Evolutionary conservation across 116 monocot species (phyloP), one percentile per base, ranked within the genome.

Genomic region (Trichopus zeylanicus): DNA sequence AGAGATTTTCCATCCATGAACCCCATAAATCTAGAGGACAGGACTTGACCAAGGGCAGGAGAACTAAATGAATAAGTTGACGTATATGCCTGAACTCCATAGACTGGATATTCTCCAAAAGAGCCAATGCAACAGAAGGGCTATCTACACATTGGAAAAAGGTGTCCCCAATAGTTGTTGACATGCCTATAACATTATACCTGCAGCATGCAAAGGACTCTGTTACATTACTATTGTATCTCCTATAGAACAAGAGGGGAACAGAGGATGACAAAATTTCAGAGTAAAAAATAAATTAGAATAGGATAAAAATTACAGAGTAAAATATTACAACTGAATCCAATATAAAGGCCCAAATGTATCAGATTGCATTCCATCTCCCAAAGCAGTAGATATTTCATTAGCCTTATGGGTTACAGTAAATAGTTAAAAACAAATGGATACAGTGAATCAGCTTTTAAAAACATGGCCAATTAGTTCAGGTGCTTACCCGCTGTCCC

Each of bases 61-160:
- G 27, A 21, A 78, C 77, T 46, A 70, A 70, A 38, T 91, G 98
- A 55, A 98, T 77, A 53, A 98, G 77, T 71, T 80, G 88, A 26
- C 88, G 87, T 21, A 91, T 57, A 68, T 98, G 98, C 51, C 98
- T 74, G 51, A 82, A 98, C 31, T 91, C 98, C 98, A 98, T 98
- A 30, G 77, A 73, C 57, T 98, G 98, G 16, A 98, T 51, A 62
- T 91, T 98, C 61, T 98, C 98, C 75, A 80, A 68, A 55, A 98
- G 75, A 55, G 98, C 70, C 32, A 82, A 20, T 57, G 85, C 54
- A 48, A 91, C 72, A 61, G 70, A 74, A 56, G 81, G 67, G 56
- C 69, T 72, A 31, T 91, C 88, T 29, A 87, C 49, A 46, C 82
- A 85, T 46, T 60, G 73, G 62, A 87, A 98, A 57, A 98, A 85